A percentile compares a stretch with the other conserved stretches of the same genome.
Conservation (phyloP, 129 eudicot genomes). For the Arctium lappa region DNA sequence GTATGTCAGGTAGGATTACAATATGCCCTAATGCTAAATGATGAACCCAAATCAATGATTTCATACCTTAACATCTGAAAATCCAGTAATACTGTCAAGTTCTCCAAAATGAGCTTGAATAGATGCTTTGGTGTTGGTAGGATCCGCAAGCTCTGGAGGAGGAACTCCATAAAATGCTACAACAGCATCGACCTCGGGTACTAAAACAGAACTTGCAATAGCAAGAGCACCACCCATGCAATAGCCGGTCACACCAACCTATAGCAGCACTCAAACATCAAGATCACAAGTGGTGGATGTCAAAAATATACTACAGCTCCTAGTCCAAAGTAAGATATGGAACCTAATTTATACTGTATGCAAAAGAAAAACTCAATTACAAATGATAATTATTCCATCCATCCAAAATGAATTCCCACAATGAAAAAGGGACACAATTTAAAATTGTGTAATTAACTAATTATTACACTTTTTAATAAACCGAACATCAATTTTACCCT, state of each 20-base stretch:
- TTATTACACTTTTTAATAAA: not conserved
- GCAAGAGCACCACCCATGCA: constrained; percentile 99
- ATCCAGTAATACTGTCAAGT: constrained; percentile 62
- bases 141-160: constrained; percentile 87
- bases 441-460: not conserved
- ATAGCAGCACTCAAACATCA: not conserved
- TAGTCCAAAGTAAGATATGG: not conserved
- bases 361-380: not conserved
- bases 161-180: constrained; percentile 91
- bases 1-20: not conserved
- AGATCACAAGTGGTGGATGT: not conserved
- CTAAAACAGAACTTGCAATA: constrained; percentile 84
- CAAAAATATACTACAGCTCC: not conserved
- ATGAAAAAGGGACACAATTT: not conserved
- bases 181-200: constrained; percentile 81
- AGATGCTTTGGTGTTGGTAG: constrained; percentile 67
- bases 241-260: constrained; percentile 96
- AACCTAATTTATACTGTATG: not conserved
- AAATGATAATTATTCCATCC: not conserved
- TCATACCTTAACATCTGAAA: constrained; percentile 79
- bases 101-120: constrained; percentile 98
- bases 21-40: not conserved
- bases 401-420: not conserved
- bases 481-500: not conserved
- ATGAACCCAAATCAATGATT: not conserved